Base-by-base conservation (phyloP, 106 monocot species). In the Dendrobium catenatum region DNA sequence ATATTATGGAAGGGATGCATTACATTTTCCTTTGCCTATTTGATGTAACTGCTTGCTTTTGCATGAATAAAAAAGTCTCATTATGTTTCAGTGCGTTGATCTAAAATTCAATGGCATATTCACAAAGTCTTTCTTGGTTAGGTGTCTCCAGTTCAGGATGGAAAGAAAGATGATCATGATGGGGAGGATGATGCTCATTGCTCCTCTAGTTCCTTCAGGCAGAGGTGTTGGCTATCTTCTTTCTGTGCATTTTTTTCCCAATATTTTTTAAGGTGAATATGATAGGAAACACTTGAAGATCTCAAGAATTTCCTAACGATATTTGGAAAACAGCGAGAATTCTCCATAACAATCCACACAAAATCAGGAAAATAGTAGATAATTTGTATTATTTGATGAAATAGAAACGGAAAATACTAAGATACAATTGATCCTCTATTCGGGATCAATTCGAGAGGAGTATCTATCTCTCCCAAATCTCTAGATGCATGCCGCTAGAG, bases 61-160 rank as follows among this genome's bases (percentile, higher is more conserved):
- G 37, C 26, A 33, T 74, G 73, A 42, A 33, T 74, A 42, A 33
- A 33, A 24, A 24, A 19, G 73, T 73, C 33, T 42, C 70, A 22
- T 10, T 73, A 19, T 40, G 33, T 51, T 51, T 51, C 10, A 51
- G 17, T 18, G 37, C 33, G 7, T 43, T 19, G 42, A 33, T 44
- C 7, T 40, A 43, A 33, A 20, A 43, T 75, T 27, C 20, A 27
- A 15, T 75, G 17, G 26, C 7, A 40, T 78, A n/a, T 26, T 72
- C 51, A 51, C 51, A 10, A 51, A 51, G 51, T 51, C 51, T 51
- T 51, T 51, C 51, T 51, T 81, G n/a, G 77, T 72, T 84, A 91
- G 91, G 91, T 89, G 27, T 77, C 86, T 79, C 87, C 85, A 72
- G 54, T 81, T 40, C 77, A 78, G 81, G 89, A 87, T 83, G 81